Conservation (phyloP, 305 asterid genomes). For the Coffea humblotiana region DNA sequence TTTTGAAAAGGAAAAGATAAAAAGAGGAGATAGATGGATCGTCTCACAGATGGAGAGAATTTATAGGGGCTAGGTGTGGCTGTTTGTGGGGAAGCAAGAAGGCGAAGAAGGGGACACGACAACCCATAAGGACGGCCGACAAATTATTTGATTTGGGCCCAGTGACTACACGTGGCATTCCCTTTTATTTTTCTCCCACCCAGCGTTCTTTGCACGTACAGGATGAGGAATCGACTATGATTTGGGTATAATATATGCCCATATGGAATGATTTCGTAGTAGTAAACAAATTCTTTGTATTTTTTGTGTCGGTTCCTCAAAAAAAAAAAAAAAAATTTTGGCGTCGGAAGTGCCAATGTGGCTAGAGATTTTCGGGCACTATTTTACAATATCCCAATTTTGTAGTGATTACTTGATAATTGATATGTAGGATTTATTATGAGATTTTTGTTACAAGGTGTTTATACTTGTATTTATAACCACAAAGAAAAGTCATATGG, state of each 20-base stretch:
- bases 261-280: background rate
- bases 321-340: no score
- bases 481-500: no score
- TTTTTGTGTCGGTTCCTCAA: background rate
- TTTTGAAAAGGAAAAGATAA: background rate
- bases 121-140: constrained; percentile 7
- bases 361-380: background rate
- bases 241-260: background rate
- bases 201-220: background rate
- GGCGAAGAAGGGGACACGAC: constrained; percentile 24
- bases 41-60: background rate
- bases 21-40: background rate
- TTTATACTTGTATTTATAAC: no score
- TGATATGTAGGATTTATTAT: no score
- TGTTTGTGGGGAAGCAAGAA: constrained; percentile 40
- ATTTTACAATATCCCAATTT: background rate
- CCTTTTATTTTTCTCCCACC: background rate
- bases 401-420: background rate
- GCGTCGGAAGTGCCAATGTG: background rate
- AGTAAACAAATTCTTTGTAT: background rate
- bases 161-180: constrained; percentile 32
- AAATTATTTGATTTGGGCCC: constrained; percentile 22
- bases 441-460: no score
- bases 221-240: background rate
- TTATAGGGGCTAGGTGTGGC: constrained; percentile 13